These are phyloP conservation scores for Malassezia dermatis DNA, from an alignment of 1,284 basidiomycete genomes.

Conservation along the genomic window DNA sequence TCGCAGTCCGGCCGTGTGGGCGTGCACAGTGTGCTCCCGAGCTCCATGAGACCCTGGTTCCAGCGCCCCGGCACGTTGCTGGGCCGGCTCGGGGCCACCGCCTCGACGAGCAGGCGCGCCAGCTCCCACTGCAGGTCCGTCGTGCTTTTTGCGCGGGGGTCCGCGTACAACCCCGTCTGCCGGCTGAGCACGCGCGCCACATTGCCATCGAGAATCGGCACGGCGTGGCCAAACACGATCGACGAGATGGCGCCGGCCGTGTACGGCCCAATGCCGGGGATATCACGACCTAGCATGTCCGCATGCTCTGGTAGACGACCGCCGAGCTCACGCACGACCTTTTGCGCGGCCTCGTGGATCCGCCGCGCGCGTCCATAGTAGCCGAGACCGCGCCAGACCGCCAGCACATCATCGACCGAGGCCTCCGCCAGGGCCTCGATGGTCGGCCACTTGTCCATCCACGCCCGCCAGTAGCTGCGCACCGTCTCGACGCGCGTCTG, in stretches of 20 bases:
- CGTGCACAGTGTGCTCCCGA: conserved; percentile 37
- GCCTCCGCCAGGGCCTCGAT: conserved; percentile 59
- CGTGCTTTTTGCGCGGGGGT: conserved; percentile 31
- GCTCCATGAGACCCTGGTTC: conserved; percentile 47
- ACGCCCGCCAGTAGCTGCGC: conserved; percentile 35
- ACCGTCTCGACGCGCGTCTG: conserved; percentile 61
- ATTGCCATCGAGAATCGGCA: conserved; percentile 42
- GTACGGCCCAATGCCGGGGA: conserved; percentile 83
- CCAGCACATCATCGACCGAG: conserved; percentile 50
- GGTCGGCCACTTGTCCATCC: conserved; percentile 40
- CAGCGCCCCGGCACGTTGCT: conserved; percentile 31
- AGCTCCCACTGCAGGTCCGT: conserved; percentile 37
- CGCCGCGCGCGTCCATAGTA: conserved; percentile 44
- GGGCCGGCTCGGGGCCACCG: background rate
- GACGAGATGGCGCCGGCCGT: conserved; percentile 54
- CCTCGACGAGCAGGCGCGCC: conserved; percentile 28
- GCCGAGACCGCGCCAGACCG: conserved; percentile 41
- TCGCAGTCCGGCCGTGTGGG: conserved; percentile 27
- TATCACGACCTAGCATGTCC: conserved; percentile 66
- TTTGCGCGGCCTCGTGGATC: conserved; percentile 37
- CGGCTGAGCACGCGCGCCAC: conserved; percentile 36
- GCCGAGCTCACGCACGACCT: conserved; percentile 50
- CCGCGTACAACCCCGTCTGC: conserved; percentile 34
- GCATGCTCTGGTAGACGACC: conserved; percentile 70
- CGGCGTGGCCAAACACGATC: conserved; percentile 40